phyloP scores from a whole-genome alignment of 2,329 filamentous ascomycete genomes.

The Fusarium citri region DNA sequence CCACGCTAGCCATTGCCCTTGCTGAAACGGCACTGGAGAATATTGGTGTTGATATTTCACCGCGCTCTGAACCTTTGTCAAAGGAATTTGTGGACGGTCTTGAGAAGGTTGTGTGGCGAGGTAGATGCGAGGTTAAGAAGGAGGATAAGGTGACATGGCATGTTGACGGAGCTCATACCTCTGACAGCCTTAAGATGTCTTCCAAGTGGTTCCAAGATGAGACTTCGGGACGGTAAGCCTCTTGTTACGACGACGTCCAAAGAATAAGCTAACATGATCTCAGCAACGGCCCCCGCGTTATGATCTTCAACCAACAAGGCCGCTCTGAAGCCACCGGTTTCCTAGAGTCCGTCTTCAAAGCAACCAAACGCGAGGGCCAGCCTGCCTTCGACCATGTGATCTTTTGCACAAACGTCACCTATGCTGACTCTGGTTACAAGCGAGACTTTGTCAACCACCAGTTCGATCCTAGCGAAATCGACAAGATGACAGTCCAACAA shows the following conservation, averaged over 20 bases:
- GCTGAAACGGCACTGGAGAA: conserved; percentile 62
- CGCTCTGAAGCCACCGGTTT: conserved; percentile 66
- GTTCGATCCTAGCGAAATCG: conserved; percentile 63
- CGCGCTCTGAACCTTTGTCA: conserved; percentile 59
- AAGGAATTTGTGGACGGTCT: conserved; percentile 77
- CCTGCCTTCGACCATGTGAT: conserved; percentile 76
- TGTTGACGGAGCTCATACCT: conserved; percentile 92
- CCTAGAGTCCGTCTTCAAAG: conserved; percentile 59
- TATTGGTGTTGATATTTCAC: conserved; percentile 52
- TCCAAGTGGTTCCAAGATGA: conserved; percentile 81
- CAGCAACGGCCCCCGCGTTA: conserved; percentile 57
- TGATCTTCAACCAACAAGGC: conserved; percentile 92
- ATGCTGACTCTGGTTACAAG: conserved; percentile 63
- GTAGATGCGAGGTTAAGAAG: conserved; percentile 75
- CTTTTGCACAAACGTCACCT: conserved; percentile 83
- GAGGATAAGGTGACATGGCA: conserved; percentile 78
- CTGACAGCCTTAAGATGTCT: conserved; percentile 86
- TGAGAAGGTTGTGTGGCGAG: conserved; percentile 79
- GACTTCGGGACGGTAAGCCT: conserved; percentile 49
- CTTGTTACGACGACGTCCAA: neutral
- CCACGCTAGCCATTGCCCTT: conserved; percentile 63
- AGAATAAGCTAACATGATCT: neutral
- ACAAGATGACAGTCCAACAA: conserved; percentile 64
- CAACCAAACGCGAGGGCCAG: conserved; percentile 47
- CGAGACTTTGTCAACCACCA: conserved; percentile 68